Conservation (phyloP, 352 stramenopile species). For the Globisporangium spiculum region DNA sequence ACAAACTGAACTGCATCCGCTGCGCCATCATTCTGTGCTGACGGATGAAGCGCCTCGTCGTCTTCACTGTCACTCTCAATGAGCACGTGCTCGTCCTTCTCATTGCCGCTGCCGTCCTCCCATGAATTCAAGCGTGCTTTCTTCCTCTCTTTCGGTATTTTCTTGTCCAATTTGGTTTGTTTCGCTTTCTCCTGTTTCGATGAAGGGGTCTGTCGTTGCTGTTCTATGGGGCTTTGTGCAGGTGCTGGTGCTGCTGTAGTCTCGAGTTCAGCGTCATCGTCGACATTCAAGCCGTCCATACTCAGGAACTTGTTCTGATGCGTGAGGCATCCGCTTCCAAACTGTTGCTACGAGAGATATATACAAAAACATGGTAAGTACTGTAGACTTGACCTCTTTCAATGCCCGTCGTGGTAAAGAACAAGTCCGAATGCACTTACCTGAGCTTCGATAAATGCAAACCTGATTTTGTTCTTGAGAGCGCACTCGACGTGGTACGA, state of each 20-base stretch:
- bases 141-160: constrained; percentile 21
- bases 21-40: background rate
- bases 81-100: constrained; percentile 31
- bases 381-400: background rate
- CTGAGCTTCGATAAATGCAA: constrained; percentile 60
- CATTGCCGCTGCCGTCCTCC: constrained; percentile 28
- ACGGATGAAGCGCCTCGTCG: constrained; percentile 13
- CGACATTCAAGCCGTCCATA: constrained; percentile 28
- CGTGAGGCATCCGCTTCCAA: constrained; percentile 60
- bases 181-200: constrained; percentile 6
- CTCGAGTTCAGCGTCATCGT: constrained; percentile 5
- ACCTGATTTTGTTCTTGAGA: constrained; percentile 52
- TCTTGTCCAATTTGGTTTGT: constrained; percentile 1
- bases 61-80: constrained; percentile 35
- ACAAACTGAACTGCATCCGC: background rate
- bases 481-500: constrained; percentile 74
- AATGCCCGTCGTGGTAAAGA: background rate
- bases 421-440: constrained; percentile 15
- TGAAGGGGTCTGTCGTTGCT: background rate
- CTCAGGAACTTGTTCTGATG: constrained; percentile 57
- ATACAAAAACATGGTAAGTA: constrained; percentile 2
- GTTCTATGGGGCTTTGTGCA: background rate
- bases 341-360: constrained; percentile 31
- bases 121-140: constrained; percentile 23
- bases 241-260: background rate